phyloP scores from a whole-genome alignment of 192 early-diverging fungal genomes.

The Phlyctochytrium planicorne region DNA sequence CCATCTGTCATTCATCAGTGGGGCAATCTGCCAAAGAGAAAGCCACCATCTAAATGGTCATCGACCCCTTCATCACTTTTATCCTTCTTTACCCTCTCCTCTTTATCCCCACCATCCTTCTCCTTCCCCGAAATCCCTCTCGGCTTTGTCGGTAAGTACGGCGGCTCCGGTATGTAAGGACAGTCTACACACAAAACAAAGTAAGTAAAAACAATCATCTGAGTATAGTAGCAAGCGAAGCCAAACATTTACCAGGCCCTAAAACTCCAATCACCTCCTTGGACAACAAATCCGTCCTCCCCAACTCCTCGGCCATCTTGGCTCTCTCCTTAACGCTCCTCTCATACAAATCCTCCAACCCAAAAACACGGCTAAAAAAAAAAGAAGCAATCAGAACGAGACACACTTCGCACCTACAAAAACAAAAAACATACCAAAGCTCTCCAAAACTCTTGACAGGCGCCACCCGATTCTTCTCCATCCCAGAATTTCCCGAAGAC shows the following conservation, averaged over 20 bases:
- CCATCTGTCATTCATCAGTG: no score
- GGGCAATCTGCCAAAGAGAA: no score
- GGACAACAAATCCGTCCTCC: conserved; percentile 15
- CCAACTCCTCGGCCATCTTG: conserved; percentile 20
- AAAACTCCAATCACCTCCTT: conserved; percentile 25
- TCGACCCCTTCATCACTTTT: no score
- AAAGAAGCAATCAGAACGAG: not conserved
- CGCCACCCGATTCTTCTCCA: not conserved
- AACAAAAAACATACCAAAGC: conserved; percentile 14
- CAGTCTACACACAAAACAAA: no score
- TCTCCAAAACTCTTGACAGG: not conserved
- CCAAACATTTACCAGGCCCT: conserved; percentile 26
- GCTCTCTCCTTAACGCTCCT: conserved; percentile 14
- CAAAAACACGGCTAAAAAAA: conserved; percentile 18
- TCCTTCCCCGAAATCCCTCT: no score
- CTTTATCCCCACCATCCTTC: no score
- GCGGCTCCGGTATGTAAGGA: conserved; percentile 31
- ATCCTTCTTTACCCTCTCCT: no score
- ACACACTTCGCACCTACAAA: not conserved
- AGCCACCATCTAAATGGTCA: no score
- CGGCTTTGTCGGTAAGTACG: conserved; percentile 1
- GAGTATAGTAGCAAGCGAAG: no score
- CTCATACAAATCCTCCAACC: conserved; percentile 26
- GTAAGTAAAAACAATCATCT: no score
- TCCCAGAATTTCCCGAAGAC: conserved; percentile 14